Percentiles rank a stretch among this genome's conserved stretches.
Conservation (phyloP, 2,329 filamentous ascomycete genomes). For the Intubia oerlemansii region DNA sequence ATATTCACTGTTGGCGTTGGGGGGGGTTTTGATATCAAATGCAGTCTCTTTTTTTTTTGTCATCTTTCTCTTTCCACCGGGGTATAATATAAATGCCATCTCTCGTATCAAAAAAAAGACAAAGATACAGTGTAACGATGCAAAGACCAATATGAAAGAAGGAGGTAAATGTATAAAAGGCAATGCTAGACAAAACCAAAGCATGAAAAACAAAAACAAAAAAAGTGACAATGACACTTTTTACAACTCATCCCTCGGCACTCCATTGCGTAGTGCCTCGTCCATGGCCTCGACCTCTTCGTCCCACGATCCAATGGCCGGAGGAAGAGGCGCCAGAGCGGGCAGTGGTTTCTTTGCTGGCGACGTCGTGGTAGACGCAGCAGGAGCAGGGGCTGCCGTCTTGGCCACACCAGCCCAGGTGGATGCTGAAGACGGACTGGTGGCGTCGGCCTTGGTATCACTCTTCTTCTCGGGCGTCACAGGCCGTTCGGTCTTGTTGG, state of each 20-base stretch:
- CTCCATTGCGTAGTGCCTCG: too few relatives aligned
- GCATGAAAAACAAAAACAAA: neutral
- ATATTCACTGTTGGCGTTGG: neutral
- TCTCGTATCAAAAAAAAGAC: too few relatives aligned
- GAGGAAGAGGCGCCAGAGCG: conserved; percentile 14
- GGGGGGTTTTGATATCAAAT: neutral
- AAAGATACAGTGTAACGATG: neutral
- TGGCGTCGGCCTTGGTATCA: neutral
- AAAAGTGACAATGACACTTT: too few relatives aligned
- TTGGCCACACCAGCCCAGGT: too few relatives aligned
- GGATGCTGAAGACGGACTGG: too few relatives aligned
- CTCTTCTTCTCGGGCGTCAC: conserved; percentile 3
- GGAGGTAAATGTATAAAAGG: neutral
- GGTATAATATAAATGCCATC: too few relatives aligned
- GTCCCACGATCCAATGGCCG: conserved; percentile 28
- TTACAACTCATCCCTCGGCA: too few relatives aligned
- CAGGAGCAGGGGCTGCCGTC: too few relatives aligned
- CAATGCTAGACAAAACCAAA: neutral
- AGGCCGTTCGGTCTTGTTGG: too few relatives aligned
- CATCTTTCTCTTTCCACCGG: too few relatives aligned
- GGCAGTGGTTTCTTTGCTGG: conserved; percentile 1
- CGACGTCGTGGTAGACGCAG: too few relatives aligned
- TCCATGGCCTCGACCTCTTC: conserved; percentile 35
- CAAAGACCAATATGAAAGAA: too few relatives aligned
- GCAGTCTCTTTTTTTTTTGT: neutral